A percentile compares a stretch with the other conserved stretches of the same genome.
phyloP scores from a whole-genome alignment of 352 stramenopile genomes.

The Phytopythium ostracodes region DNA sequence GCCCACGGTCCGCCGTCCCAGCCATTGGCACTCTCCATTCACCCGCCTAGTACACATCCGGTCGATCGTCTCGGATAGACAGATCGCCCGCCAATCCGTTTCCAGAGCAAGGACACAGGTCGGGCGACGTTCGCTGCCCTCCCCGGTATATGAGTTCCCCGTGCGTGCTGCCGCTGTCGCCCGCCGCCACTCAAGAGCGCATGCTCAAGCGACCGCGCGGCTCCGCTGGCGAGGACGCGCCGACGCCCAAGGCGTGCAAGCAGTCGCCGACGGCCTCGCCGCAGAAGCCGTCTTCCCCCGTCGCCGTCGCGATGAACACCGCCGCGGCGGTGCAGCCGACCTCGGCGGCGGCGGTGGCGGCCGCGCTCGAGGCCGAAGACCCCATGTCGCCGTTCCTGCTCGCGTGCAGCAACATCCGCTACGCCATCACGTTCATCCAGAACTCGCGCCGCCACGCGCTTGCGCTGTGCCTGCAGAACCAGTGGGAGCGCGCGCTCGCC shows the following conservation, averaged over 20 bases:
- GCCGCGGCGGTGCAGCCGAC: conserved; percentile 48
- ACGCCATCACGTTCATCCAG: conserved; percentile 73
- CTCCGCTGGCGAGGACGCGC: conserved; percentile 40
- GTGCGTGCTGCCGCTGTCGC: conserved; percentile 39
- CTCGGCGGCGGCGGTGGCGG: conserved; percentile 10
- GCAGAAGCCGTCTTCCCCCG: conserved; percentile 26
- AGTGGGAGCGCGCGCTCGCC: conserved; percentile 66
- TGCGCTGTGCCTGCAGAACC: conserved; percentile 60
- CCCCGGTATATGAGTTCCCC: conserved; percentile 51
- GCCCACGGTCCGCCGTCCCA: not conserved
- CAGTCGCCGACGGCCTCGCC: conserved; percentile 42
- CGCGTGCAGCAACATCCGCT: conserved; percentile 51
- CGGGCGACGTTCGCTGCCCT: not conserved
- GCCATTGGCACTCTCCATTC: too few species aligned
- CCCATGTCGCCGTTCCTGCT: conserved; percentile 37
- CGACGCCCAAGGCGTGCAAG: conserved; percentile 64
- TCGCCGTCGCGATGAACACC: conserved; percentile 7
- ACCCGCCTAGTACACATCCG: not conserved
- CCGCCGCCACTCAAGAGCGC: conserved; percentile 21
- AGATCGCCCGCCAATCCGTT: conserved; percentile 13
- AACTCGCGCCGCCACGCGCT: conserved; percentile 71
- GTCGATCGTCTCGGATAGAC: not conserved
- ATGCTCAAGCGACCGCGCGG: conserved; percentile 59
- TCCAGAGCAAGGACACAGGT: not conserved
- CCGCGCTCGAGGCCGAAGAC: conserved; percentile 19